phyloP scores from a whole-genome alignment of 2,329 filamentous ascomycete genomes.

The Aspergillus sp. region DNA sequence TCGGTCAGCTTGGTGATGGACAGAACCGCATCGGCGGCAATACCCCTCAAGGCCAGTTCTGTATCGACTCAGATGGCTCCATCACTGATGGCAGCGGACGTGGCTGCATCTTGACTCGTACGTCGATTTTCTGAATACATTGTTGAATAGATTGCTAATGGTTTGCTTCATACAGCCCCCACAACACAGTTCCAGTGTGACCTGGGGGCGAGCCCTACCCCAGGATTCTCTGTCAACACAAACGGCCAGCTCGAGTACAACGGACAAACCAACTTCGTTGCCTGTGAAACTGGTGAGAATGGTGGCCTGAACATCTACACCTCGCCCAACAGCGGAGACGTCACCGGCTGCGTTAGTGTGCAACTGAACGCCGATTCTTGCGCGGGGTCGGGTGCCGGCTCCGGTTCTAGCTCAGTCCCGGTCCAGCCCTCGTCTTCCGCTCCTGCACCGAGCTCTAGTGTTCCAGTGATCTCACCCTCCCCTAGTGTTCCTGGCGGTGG shows the following conservation, averaged over 20 bases:
- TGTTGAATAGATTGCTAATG: conserved; percentile 10
- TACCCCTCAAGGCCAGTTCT: conserved; percentile 52
- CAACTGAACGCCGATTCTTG: conserved; percentile 39
- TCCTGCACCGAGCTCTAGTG: conserved; percentile 7
- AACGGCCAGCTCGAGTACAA: conserved; percentile 55
- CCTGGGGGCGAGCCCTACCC: conserved; percentile 48
- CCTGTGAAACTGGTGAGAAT: conserved; percentile 56
- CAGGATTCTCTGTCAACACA: conserved; percentile 58
- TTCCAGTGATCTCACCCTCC: conserved; percentile 9
- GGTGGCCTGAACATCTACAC: conserved; percentile 45
- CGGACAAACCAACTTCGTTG: conserved; percentile 56
- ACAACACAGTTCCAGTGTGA: conserved; percentile 65
- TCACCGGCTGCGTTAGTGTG: conserved; percentile 37
- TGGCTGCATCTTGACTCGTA: conserved; percentile 65
- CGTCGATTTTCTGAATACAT: conserved; percentile 21
- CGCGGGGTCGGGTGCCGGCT: conserved; percentile 23
- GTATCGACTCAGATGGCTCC: conserved; percentile 52
- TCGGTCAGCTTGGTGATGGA: conserved; percentile 63
- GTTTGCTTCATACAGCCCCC: conserved; percentile 40
- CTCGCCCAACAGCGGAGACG: conserved; percentile 26
- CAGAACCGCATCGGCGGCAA: conserved; percentile 60
- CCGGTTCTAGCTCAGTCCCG: conserved; percentile 14
- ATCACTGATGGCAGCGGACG: conserved; percentile 58
- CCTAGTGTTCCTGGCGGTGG: conserved; percentile 8
- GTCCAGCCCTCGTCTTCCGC: conserved; percentile 5